These are phyloP conservation scores for Vararia minispora DNA, from an alignment of 768 basidiomycete species.

Conservation along the genomic window DNA sequence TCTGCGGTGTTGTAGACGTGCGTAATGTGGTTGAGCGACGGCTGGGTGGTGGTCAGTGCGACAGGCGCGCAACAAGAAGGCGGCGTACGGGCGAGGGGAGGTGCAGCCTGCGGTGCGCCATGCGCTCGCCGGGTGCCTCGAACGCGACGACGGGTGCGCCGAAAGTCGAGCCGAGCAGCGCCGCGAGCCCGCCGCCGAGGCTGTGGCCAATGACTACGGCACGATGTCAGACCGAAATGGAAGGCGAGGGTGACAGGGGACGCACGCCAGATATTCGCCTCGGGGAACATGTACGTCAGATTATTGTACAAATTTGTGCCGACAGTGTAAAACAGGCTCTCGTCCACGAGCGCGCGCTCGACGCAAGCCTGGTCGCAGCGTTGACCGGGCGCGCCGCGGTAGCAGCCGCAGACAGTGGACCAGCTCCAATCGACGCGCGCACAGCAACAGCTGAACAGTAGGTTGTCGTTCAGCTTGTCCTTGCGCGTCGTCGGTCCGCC, in stretches of 20 bases:
- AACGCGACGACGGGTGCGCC: slow-evolving; percentile 82
- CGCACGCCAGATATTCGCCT: slow-evolving; percentile 89
- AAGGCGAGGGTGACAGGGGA: no score
- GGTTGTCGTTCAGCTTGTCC: slow-evolving; percentile 89
- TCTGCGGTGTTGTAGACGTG: slow-evolving; percentile 94
- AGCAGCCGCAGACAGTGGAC: slow-evolving; percentile 90
- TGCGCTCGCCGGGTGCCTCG: slow-evolving; percentile 79
- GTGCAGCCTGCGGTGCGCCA: slow-evolving; percentile 73
- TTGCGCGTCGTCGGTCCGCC: slow-evolving; percentile 81
- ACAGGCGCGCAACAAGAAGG: background rate
- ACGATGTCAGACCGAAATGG: no score
- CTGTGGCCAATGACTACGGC: slow-evolving; percentile 72
- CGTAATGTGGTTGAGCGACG: slow-evolving; percentile 68
- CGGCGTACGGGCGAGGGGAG: slow-evolving; percentile 67
- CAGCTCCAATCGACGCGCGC: slow-evolving; percentile 88
- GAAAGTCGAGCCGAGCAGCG: slow-evolving; percentile 80
- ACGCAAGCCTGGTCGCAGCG: slow-evolving; percentile 76
- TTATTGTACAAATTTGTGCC: slow-evolving; percentile 96
- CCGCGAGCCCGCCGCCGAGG: slow-evolving; percentile 62
- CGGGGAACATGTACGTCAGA: slow-evolving; percentile 83
- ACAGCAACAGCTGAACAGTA: slow-evolving; percentile 92
- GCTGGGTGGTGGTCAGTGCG: slow-evolving; percentile 25
- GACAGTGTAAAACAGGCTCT: slow-evolving; percentile 82
- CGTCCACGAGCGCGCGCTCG: slow-evolving; percentile 60
- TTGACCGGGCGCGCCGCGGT: slow-evolving; percentile 64